Evolutionary conservation across 495 filamentous ascomycete genomes (phyloP), one percentile per base, ranked within the genome.

Genomic region (Penicillium herquei): DNA sequence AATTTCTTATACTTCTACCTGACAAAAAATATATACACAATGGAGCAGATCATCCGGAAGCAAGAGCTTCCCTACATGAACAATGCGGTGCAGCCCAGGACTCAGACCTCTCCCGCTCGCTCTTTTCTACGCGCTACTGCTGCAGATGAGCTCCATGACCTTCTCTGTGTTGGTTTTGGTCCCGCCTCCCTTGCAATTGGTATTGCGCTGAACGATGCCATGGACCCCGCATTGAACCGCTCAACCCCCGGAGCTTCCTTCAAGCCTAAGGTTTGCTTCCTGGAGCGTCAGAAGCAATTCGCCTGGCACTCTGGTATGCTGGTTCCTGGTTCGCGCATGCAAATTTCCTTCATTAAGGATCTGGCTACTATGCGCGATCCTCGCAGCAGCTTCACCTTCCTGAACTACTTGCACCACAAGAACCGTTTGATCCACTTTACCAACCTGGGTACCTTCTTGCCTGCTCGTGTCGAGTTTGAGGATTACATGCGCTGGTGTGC

Each of bases 281-380:
- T 97, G 17, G 93, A 97, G 74, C 86, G 87, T 56, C 93, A 98
- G 73, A 64, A 78, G 18, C 74, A 82, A 40, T 98, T 97, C 63
- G 82, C 85, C 47, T 97, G 93, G 93, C 93, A 98, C 69, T 84
- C 87, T 3, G 93, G 93, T 35, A 98, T 98, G 93, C 81, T 96
- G 51, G 82, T 98, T 1, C 91, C 91, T 0, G 91, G 91, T 44
- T 88, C 91, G 11, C 89, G 87, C 67, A 98, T 98, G 93, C 93
- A 98, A 70, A 97, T 98, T 55, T 93, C 90, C 33, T 98, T 97
- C 79, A 79, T 98, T 71, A 98, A 98, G 76, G 94, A 97, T 63
- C 79, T 98, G 54, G 93, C 94, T 10, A 94, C 91, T 8, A 73
- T 96, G 42, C 81, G 93, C 39, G 85, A 97, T 59, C 93, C 93